Base-by-base conservation (phyloP, 495 filamentous ascomycete species). In the Xylaria castorea region DNA sequence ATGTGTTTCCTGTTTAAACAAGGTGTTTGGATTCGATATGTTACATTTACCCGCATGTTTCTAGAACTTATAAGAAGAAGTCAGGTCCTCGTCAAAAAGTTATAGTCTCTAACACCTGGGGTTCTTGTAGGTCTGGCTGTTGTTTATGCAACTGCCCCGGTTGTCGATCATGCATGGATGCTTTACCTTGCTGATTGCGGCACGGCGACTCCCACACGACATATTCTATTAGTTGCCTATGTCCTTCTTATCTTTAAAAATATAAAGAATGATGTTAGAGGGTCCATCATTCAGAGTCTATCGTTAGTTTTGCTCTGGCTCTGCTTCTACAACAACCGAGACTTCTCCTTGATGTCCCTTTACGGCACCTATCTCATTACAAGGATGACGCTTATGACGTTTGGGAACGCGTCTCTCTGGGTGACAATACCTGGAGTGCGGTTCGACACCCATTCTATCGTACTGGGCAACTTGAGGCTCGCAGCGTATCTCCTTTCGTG, bases 401-500 rank as follows among this genome's bases (percentile, higher is more conserved):
- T 71, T 38, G 57, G 68, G 16, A 38, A 71, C 57, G 68, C 58
- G n/a, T 50, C 68, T 8, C 1, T 71, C 32, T 71, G 68, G 58
- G 20, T 64, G 18, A 55, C 68, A n/a, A 64, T 61, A 62, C 42
- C 57, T 2, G 68, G 68, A 32, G 40, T 51, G 9, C 57, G 25
- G 42, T 40, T 63, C 16, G 57, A 71, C 8, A 5, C 42, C n/a
- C 6, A 53, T 36, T 63, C 68, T 20, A 50, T 71, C 68, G 9
- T 64, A 22, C 11, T 51, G 30, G 44, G 42, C 44, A 71, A 51
- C 51, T 3, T 14, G 4, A 44, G 53, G 58, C 68, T 64, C n/a
- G 68, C 57, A 32, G 18, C 36, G 14, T 71, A 63, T 40, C 6
- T 62, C 11, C 14, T 53, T 8, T 50, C 46, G 42, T 71, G 68